Conservation (phyloP, 1,284 basidiomycete species). For the Cerioporus squamosus region DNA sequence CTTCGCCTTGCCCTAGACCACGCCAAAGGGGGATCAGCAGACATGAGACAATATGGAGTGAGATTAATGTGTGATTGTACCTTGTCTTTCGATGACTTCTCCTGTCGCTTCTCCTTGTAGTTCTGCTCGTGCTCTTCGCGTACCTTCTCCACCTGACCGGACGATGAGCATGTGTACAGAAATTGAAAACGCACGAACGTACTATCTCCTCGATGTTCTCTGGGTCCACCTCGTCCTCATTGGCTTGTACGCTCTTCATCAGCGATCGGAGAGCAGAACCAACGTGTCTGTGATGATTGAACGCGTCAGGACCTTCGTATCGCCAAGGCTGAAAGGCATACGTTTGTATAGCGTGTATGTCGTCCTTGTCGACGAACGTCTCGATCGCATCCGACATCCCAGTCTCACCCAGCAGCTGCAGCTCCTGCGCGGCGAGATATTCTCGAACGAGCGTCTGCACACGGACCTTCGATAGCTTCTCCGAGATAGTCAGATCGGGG, state of each 20-base stretch:
- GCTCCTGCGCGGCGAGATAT: constrained; percentile 87
- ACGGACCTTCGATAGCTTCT: constrained; percentile 72
- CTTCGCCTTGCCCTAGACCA: constrained; percentile 48
- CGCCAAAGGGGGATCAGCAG: neutral
- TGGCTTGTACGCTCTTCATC: constrained; percentile 66
- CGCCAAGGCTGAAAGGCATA: constrained; percentile 43
- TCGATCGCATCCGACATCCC: constrained; percentile 93
- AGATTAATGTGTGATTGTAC: constrained; percentile 4
- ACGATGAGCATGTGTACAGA: neutral
- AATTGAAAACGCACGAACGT: constrained; percentile 24
- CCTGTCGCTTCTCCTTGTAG: constrained; percentile 49
- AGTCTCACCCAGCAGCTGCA: constrained; percentile 84
- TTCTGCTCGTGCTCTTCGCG: constrained; percentile 69
- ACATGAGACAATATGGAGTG: too few species aligned
- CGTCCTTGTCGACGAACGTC: constrained; percentile 94
- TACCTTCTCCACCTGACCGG: constrained; percentile 62
- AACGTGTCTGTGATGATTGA: constrained; percentile 65
- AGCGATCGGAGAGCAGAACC: constrained; percentile 61
- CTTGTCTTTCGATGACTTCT: constrained; percentile 30
- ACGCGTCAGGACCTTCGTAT: neutral
- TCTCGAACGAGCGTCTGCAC: constrained; percentile 85
- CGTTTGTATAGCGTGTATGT: constrained; percentile 88
- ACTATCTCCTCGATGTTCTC: constrained; percentile 78
- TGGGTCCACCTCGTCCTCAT: constrained; percentile 51
- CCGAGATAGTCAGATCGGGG: constrained; percentile 61